phyloP scores from a whole-genome alignment of 805 yeast species.

The Cephaloascus albidus region DNA sequence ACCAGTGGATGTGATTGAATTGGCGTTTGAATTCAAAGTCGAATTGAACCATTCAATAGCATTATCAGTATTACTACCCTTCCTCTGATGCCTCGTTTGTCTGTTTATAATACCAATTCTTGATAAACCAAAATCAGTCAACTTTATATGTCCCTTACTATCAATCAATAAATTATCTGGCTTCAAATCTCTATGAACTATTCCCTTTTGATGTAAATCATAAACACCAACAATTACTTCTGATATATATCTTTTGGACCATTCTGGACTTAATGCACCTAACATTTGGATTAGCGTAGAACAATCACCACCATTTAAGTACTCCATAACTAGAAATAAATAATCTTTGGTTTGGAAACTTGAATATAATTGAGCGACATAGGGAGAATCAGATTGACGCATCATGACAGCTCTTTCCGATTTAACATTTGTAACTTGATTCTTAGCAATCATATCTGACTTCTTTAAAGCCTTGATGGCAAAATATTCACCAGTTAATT shows the following conservation, averaged over 20 bases:
- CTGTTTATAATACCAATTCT: constrained; percentile 83
- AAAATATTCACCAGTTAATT: constrained; percentile 85
- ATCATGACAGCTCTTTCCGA: constrained; percentile 97
- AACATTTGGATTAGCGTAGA: constrained; percentile 76
- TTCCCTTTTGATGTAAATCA: constrained; percentile 80
- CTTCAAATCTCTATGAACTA: constrained; percentile 90
- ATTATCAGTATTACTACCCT: constrained; percentile 31
- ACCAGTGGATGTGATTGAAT: neutral
- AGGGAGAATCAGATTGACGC: constrained; percentile 89
- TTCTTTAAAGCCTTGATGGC: constrained; percentile 90
- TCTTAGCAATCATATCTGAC: constrained; percentile 94
- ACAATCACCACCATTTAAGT: constrained; percentile 91
- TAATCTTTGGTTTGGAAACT: constrained; percentile 86
- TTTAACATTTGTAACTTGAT: constrained; percentile 89
- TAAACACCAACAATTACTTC: constrained; percentile 88
- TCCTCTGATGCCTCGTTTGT: constrained; percentile 41
- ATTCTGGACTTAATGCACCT: constrained; percentile 76
- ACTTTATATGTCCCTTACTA: constrained; percentile 75
- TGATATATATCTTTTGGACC: constrained; percentile 81
- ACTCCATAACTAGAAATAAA: constrained; percentile 92
- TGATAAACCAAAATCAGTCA: constrained; percentile 93
- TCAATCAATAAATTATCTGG: constrained; percentile 92
- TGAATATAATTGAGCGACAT: constrained; percentile 81
- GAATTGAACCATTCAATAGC: constrained; percentile 29
- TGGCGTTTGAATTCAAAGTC: constrained; percentile 9